Conservation (phyloP, 2,329 filamentous ascomycete genomes). For the Xylariaceae sp. region DNA sequence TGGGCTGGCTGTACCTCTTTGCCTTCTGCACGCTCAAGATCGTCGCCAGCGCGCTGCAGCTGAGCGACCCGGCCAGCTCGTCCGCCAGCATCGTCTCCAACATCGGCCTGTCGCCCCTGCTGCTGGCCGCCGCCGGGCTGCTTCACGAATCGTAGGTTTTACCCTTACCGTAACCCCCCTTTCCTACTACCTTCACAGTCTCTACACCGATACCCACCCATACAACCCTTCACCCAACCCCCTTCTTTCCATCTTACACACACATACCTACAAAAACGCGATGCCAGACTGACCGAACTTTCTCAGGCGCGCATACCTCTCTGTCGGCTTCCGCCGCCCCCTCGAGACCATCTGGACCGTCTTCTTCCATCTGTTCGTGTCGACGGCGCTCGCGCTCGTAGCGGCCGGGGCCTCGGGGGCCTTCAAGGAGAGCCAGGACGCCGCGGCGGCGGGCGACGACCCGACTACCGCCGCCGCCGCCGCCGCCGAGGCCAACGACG, state of each 20-base stretch:
- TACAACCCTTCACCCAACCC: too few relatives aligned
- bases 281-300: background rate
- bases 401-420: constrained; percentile 16
- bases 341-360: constrained; percentile 10
- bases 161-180: background rate
- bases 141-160: constrained; percentile 28
- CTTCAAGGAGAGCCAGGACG: background rate
- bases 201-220: background rate
- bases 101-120: constrained; percentile 31
- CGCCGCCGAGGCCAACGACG: constrained; percentile 1
- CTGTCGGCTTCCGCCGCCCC: constrained; percentile 6
- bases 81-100: constrained; percentile 27
- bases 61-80: constrained; percentile 16
- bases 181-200: background rate
- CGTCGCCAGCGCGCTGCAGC: constrained; percentile 23
- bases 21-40: constrained; percentile 31
- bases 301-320: constrained; percentile 11
- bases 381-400: constrained; percentile 17
- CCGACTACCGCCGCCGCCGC: too few relatives aligned
- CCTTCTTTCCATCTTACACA: too few relatives aligned
- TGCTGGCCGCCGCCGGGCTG: constrained; percentile 23
- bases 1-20: constrained; percentile 32
- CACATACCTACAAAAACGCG: too few relatives aligned
- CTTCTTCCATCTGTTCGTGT: constrained; percentile 17
- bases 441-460: constrained; percentile 1